Percentiles rank a stretch among this genome's conserved stretches.
phyloP scores from a whole-genome alignment of 352 stramenopile species.

The Phytophthora brassicae region DNA sequence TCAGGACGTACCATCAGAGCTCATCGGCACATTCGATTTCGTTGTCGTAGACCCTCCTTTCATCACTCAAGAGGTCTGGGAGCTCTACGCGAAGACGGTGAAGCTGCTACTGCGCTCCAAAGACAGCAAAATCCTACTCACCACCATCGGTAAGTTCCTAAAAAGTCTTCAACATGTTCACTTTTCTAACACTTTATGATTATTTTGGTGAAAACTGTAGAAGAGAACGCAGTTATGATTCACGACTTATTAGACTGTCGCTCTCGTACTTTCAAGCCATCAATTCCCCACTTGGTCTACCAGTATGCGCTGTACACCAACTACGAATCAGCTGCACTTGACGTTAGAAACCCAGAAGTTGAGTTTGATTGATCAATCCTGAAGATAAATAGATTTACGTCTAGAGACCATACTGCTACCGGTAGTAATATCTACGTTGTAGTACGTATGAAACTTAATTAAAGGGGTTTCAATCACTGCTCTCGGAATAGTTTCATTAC shows the following conservation, averaged over 20 bases:
- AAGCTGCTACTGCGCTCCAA: constrained; percentile 60
- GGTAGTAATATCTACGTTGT: no score
- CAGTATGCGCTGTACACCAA: constrained; percentile 94
- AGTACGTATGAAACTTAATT: no score
- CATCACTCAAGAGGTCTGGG: constrained; percentile 93
- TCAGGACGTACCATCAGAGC: constrained; percentile 49
- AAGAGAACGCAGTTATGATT: constrained; percentile 90
- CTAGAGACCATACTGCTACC: no score
- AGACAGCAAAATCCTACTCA: constrained; percentile 81
- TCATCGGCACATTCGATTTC: constrained; percentile 85
- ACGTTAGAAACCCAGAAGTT: constrained; percentile 75
- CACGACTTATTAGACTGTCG: constrained; percentile 77
- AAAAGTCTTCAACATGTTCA: not conserved
- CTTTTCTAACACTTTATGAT: not conserved
- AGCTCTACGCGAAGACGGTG: constrained; percentile 79
- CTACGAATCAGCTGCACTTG: constrained; percentile 75
- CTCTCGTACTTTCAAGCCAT: constrained; percentile 78
- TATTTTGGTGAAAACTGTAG: constrained; percentile 28
- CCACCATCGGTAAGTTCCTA: constrained; percentile 77
- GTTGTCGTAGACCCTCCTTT: constrained; percentile 95
- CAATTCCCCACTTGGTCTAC: constrained; percentile 95
- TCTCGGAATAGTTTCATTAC: constrained; percentile 20
- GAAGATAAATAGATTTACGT: not conserved
- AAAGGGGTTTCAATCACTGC: constrained; percentile 12
- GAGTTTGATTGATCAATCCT: constrained; percentile 27